Evolutionary conservation across 306 rosid species (phyloP), one percentile per base, ranked within the genome.

Genomic region (Quercus robur): DNA sequence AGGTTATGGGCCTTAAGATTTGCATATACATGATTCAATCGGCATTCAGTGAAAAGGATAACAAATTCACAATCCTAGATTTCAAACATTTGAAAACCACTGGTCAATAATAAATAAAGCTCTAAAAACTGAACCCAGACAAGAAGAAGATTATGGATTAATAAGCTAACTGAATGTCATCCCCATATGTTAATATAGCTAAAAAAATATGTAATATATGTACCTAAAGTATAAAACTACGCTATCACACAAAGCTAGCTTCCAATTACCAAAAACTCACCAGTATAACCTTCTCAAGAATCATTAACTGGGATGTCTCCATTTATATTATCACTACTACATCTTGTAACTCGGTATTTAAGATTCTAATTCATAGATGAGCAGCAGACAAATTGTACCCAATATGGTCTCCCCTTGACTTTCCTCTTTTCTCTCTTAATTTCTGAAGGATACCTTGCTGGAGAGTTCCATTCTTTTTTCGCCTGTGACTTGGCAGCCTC

Each of bases 311-410:
- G 11, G 79, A 46, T 35, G 38, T 69, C 77, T 31, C 81, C 31
- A 69, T 25, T 11, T 3, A 64, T 67, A 18, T 3, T 33, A 10
- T 68, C 13, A 33, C 4, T 26, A 25, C 72, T 23, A 68, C 25
- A 49, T 49, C 54, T 49, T 49, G 75, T 19, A 46, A 21, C 77
- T 62, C 71, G 77, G 84, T 61, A 81, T 80, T 75, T 63, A 61
- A 84, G 44, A 74, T 57, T 80, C 82, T 86, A 90, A 83, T 90
- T 89, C 33, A 88, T 90, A 10, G 97, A 80, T 19, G 95, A 73
- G 89, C 98, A 95, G 82, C 98, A 95, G 49, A 91, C 91, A 77
- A 93, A 86, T 46, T 90, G 99, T 49, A 78, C 88, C 99, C 99
- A 94, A 73, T 82, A 94, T 56, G 97, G 93, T 85, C 86, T 92